Percentiles rank a stretch among this genome's conserved stretches.
Evolutionary conservation across 2,329 filamentous ascomycete species (phyloP).

Genomic region (Fusarium camptoceras): DNA sequence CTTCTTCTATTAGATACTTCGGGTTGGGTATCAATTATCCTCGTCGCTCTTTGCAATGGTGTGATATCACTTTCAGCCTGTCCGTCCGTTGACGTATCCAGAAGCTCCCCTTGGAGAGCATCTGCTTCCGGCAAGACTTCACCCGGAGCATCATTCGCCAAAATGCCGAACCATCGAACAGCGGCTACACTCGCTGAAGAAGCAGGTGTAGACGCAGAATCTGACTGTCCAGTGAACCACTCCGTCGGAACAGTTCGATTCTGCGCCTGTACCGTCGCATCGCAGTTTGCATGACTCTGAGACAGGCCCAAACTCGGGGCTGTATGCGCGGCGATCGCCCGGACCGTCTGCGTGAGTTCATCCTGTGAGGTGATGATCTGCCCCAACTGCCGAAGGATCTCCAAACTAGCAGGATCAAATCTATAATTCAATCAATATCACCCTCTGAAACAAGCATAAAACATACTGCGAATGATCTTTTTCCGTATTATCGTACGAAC

Average conservation of each 20-base stretch:
- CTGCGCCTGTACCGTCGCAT: background rate
- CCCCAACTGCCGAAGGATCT: conserved; percentile 47
- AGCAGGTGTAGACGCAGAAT: conserved; percentile 38
- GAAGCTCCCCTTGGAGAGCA: conserved; percentile 7
- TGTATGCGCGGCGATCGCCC: conserved; percentile 16
- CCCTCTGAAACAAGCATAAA: background rate
- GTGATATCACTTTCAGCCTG: conserved; percentile 21
- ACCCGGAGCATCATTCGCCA: conserved; percentile 32
- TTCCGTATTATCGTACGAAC: conserved; percentile 48
- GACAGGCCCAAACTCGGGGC: background rate
- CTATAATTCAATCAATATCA: conserved; percentile 24
- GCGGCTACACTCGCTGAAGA: conserved; percentile 42
- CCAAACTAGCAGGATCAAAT: conserved; percentile 53
- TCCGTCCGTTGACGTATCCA: conserved; percentile 7
- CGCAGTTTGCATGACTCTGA: conserved; percentile 1
- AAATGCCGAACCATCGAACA: conserved; percentile 44
- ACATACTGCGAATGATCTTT: conserved; percentile 47
- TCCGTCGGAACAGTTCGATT: conserved; percentile 5
- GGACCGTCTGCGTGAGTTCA: conserved; percentile 31
- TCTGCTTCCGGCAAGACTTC: conserved; percentile 10
- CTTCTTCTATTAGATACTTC: background rate
- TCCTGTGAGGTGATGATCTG: conserved; percentile 41
- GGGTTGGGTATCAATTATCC: conserved; percentile 37
- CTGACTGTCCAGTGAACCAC: conserved; percentile 20
- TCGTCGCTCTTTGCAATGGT: conserved; percentile 32